Base-by-base conservation (phyloP, 2,329 filamentous ascomycete genomes). In the Fusarium humuli region DNA sequence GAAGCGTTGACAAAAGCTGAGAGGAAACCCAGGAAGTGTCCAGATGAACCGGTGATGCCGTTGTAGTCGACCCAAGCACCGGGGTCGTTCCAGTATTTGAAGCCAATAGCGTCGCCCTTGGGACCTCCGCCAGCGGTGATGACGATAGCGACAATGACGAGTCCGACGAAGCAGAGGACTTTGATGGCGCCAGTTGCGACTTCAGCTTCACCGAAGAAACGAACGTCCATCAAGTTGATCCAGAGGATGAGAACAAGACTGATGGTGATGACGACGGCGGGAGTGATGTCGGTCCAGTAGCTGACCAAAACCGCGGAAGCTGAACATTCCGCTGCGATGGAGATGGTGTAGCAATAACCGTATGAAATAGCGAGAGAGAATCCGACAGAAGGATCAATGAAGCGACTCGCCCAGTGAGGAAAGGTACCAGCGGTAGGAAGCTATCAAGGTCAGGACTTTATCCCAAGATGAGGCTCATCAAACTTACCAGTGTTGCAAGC, bases 131-230 rank as follows among this genome's bases (percentile, higher is more conserved):
- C 87, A 23, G 86, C 83, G 72, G 87, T 85, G 61, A 89, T 83
- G 73, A 89, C 83, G 45, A 88, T 78, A 49, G 85, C 83, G 5
- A 88, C 78, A 49, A 89, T 83, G 71, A 90, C 84, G 32, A 90
- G 82, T 13, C 86, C 87, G 5, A 87, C 73, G 65, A 90, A 88
- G 63, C 85, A 86, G 62, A 88, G 80, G 23, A 90, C 81, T 76
- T 90, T 90, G 79, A 89, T 83, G 34, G 83, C 84, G 30, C 87
- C 85, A 54, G 89, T 87, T 79, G 85, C 85, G 71, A 90, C 89
- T 73, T 90, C 88, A 27, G 86, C 83, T 77, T 90, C 88, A 37
- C 88, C 88, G 67, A 88, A 90, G 67, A 87, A 81, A n/a, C 81
- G 80, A 13, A 89, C 85, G 37, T 84, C 85, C 61, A 88, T 83